These are phyloP conservation scores for Deinandra increscens DNA, from an alignment of 129 eudicot species.

Conservation along the genomic window DNA sequence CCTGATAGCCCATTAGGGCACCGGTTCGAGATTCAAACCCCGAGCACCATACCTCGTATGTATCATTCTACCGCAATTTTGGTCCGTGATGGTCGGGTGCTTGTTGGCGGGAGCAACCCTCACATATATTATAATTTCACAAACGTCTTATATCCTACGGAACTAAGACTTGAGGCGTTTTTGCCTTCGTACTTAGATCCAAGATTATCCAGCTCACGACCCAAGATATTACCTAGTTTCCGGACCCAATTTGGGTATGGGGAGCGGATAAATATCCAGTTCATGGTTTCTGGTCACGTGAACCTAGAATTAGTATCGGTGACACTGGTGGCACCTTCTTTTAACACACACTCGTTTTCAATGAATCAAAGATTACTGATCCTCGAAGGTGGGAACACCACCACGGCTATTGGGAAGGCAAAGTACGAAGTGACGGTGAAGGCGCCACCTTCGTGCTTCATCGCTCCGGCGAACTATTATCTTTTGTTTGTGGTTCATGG, in stretches of 20 bases:
- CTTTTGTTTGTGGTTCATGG: conserved; percentile 62
- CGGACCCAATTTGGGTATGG: conserved; percentile 38
- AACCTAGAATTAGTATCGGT: conserved; percentile 34
- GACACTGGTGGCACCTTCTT: conserved; percentile 70
- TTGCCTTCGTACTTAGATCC: conserved; percentile 55
- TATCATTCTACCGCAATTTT: conserved; percentile 66
- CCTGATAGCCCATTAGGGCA: conserved; percentile 25
- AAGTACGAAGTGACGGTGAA: conserved; percentile 36
- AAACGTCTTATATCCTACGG: conserved; percentile 62
- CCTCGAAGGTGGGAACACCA: conserved; percentile 30
- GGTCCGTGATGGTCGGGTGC: conserved; percentile 60
- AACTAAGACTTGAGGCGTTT: conserved; percentile 64
- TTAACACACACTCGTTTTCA: conserved; percentile 72
- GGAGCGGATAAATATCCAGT: conserved; percentile 25
- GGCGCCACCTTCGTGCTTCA: conserved; percentile 38
- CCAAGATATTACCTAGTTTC: conserved; percentile 44
- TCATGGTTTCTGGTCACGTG: conserved; percentile 25
- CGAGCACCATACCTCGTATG: conserved; percentile 53
- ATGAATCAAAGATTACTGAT: conserved; percentile 75
- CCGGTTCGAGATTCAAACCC: conserved; percentile 40
- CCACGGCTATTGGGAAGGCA: conserved; percentile 23
- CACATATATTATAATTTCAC: conserved; percentile 55
- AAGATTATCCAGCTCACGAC: conserved; percentile 31
- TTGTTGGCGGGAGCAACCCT: conserved; percentile 75
- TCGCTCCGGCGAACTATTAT: conserved; percentile 63